Base-by-base conservation (phyloP, 495 filamentous ascomycete genomes). In the Trichoderma virens region DNA sequence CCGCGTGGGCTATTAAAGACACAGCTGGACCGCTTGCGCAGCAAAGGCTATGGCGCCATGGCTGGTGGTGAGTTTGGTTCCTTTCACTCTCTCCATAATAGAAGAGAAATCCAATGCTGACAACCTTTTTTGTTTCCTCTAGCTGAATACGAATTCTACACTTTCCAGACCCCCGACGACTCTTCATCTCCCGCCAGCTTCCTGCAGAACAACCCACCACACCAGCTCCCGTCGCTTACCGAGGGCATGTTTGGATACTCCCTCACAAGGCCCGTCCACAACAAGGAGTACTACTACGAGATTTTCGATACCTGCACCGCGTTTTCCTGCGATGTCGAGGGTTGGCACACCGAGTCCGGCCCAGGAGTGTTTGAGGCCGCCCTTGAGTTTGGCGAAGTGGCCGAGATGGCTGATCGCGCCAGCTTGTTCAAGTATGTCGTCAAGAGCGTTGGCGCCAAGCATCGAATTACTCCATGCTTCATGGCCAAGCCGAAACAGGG, bases 191-290 rank as follows among this genome's bases (percentile, higher is more conserved):
- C 90, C 0, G 90, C 90, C 25, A 72, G 78, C 2, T 96, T 88
- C 71, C 82, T 97, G 2, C 81, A 83, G 66, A 74, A 88, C 28
- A 92, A 96, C 69, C 80, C 90, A 0, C 84, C 88, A 32, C 80
- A 88, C 35, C 70, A 83, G 1, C 82, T 97, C 7, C 91, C 92
- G 1, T 73, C 86, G 34, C 70, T 98, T 34, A 97, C 94, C 23
- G 91, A 97, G 73, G 94, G 94, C 65, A 98, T 98, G 94, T 97
- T 97, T 69, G 94, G 93, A 32, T 98, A 98, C 78, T 94, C 90
- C 67, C 77, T 98, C 69, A 96, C 92, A n/a, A 82, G 93, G 14
- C 90, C 94, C 0, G 83, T 92, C 25, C 91, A 96, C 68, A 97
- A 98, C 68, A 87, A 94, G 74, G 92, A 93, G 23, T 98, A 94